These are phyloP conservation scores for Besnoitia besnoiti DNA, from an alignment of 169 alveolate species.

Conservation along the genomic window DNA sequence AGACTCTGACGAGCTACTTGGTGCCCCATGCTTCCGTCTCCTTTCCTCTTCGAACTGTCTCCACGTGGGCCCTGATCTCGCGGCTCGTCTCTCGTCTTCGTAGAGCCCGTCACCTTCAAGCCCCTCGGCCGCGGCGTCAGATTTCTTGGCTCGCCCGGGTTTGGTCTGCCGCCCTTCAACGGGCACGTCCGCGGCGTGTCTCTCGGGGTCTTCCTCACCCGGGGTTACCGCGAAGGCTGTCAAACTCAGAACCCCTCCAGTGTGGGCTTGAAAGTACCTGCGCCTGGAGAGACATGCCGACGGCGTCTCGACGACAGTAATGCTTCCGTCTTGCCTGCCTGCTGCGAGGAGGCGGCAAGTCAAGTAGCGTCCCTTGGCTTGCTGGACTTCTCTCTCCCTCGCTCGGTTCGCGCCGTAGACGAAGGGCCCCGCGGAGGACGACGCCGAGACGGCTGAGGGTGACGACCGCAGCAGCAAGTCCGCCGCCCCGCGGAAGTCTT, in stretches of 20 bases:
- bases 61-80: neutral
- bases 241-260: constrained; percentile 61
- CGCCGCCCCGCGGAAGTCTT: too few relatives aligned
- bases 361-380: neutral
- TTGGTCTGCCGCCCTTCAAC: too few relatives aligned
- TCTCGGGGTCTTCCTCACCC: too few relatives aligned
- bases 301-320: constrained; percentile 11
- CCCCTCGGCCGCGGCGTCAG: too few relatives aligned
- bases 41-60: neutral
- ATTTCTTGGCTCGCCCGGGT: too few relatives aligned
- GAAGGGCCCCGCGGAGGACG: neutral
- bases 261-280: constrained; percentile 61
- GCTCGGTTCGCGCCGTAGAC: neutral
- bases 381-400: neutral
- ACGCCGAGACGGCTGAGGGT: too few relatives aligned
- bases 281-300: constrained; percentile 1
- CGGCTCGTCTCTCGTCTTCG: too few relatives aligned
- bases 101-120: too few relatives aligned
- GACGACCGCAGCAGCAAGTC: too few relatives aligned
- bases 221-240: neutral
- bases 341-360: constrained; percentile 7
- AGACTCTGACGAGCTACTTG: neutral
- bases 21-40: neutral
- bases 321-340: constrained; percentile 20
- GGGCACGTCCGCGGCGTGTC: too few relatives aligned